Conservation (phyloP, 257 asterid genomes). For the Phtheirospermum japonicum region DNA sequence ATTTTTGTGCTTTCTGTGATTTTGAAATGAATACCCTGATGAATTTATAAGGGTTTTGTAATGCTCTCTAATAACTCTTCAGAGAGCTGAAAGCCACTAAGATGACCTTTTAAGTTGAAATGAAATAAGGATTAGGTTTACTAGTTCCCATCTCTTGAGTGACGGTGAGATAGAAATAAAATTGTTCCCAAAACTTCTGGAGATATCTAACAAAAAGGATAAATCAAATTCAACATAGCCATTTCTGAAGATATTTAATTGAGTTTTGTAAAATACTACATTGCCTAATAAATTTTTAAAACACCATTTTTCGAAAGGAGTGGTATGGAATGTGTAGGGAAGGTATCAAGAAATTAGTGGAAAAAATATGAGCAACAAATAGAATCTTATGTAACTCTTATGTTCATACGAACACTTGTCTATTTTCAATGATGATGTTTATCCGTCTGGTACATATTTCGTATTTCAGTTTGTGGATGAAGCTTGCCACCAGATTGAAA, state of each 20-base stretch:
- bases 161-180: neutral
- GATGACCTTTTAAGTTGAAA: conserved; percentile 11
- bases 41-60: conserved; percentile 1
- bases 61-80: neutral
- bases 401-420: neutral
- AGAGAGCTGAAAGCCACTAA: conserved; percentile 4
- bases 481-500: conserved; percentile 97
- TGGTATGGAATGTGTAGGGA: neutral
- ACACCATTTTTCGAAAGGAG: neutral
- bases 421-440: conserved; percentile 24
- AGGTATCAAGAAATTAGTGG: conserved; percentile 5
- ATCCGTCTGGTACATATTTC: conserved; percentile 19
- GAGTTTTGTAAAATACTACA: conserved; percentile 10
- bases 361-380: conserved; percentile 14
- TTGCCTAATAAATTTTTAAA: neutral
- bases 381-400: conserved; percentile 7
- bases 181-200: conserved; percentile 8
- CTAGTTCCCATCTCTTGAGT: conserved; percentile 11
- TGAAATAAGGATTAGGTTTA: conserved; percentile 10
- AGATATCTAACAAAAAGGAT: conserved; percentile 4
- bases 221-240: conserved; percentile 16
- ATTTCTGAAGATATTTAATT: conserved; percentile 8
- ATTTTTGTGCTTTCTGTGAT: conserved; percentile 13
- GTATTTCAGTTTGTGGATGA: conserved; percentile 92
- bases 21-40: neutral